Conservation (phyloP, 768 basidiomycete genomes). For the Kwoniella dendrophila region DNA sequence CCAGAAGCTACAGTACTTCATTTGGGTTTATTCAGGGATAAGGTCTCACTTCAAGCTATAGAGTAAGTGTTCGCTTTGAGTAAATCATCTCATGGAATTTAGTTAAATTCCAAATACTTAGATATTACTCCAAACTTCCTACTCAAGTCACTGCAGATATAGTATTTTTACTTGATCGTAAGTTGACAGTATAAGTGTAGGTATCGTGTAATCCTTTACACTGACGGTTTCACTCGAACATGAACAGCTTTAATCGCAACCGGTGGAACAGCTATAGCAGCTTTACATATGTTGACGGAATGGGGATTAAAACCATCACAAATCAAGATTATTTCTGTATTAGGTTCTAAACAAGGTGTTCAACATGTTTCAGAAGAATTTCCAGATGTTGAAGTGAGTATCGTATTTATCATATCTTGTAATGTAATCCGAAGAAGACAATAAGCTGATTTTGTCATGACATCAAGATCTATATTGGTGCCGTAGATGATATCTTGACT, state of each 20-base stretch:
- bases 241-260: slow-evolving; percentile 77
- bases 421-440: neutral
- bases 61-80: too few species aligned
- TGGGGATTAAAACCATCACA: slow-evolving; percentile 62
- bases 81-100: too few species aligned
- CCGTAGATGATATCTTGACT: slow-evolving; percentile 74
- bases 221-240: neutral
- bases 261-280: slow-evolving; percentile 87
- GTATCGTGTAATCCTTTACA: neutral
- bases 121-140: slow-evolving; percentile 87
- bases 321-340: slow-evolving; percentile 78
- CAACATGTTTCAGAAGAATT: slow-evolving; percentile 66
- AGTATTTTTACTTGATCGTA: slow-evolving; percentile 80
- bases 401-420: neutral
- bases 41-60: slow-evolving; percentile 76
- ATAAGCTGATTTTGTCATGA: slow-evolving; percentile 1
- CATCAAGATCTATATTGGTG: slow-evolving; percentile 79
- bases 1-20: slow-evolving; percentile 89
- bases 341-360: slow-evolving; percentile 77
- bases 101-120: slow-evolving; percentile 51
- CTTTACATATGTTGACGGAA: slow-evolving; percentile 66
- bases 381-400: slow-evolving; percentile 76
- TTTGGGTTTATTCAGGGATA: slow-evolving; percentile 78
- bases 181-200: neutral
- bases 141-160: slow-evolving; percentile 72